phyloP scores from a whole-genome alignment of 2,329 filamentous ascomycete genomes.

The Sporothrix pseudoabietina region DNA sequence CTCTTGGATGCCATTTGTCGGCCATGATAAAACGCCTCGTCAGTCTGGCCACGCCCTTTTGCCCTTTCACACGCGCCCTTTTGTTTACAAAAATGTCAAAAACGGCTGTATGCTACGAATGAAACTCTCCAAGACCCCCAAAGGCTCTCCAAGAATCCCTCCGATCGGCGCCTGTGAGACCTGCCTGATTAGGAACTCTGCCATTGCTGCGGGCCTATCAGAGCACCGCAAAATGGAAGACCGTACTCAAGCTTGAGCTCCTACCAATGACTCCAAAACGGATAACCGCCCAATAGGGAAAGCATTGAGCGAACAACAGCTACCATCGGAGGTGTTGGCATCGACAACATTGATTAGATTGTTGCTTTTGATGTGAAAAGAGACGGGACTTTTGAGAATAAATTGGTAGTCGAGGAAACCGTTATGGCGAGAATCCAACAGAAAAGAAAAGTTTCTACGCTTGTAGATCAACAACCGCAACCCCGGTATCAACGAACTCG shows the following conservation, averaged over 20 bases:
- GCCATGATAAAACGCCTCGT: neutral
- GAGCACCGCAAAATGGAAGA: neutral
- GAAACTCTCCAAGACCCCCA: neutral
- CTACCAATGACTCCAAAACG: neutral
- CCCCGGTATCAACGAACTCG: neutral
- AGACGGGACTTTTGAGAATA: neutral
- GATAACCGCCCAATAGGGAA: neutral
- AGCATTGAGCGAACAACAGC: neutral
- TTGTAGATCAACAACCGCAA: neutral
- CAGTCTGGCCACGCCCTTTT: neutral
- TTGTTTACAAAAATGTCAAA: neutral
- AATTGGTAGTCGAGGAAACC: neutral
- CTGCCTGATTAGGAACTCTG: conserved; percentile 9
- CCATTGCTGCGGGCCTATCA: conserved; percentile 7
- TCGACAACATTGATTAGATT: neutral
- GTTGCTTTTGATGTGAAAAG: neutral
- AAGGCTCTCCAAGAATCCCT: neutral
- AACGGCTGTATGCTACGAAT: neutral
- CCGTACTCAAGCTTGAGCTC: neutral
- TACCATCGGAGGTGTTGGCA: neutral
- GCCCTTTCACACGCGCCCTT: neutral
- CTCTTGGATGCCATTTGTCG: neutral
- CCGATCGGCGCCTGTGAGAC: neutral
- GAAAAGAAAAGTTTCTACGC: neutral
- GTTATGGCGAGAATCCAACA: neutral